Evolutionary conservation across 169 alveolate genomes (phyloP).

Genomic region (Plasmodium coatneyi): DNA sequence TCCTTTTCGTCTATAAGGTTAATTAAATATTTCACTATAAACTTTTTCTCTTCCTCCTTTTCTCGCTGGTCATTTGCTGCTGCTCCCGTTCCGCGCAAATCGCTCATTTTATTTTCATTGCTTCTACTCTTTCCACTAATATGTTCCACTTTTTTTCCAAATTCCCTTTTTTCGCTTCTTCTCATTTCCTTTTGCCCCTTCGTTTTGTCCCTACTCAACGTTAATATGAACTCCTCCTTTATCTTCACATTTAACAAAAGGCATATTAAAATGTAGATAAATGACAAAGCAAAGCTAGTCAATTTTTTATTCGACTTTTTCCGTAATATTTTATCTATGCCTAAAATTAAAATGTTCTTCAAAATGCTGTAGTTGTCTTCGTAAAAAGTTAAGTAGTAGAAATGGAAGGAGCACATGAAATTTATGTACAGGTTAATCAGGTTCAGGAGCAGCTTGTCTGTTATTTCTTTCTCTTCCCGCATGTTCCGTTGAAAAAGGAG

Average conservation of each 20-base stretch:
- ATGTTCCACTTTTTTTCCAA: neutral
- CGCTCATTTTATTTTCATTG: neutral
- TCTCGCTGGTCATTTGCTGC: neutral
- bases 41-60: neutral
- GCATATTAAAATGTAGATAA: slow-evolving; percentile 40
- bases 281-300: slow-evolving; percentile 45
- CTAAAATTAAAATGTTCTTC: slow-evolving; percentile 40
- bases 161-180: slow-evolving; percentile 18
- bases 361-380: slow-evolving; percentile 50
- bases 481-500: neutral
- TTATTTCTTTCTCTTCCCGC: slow-evolving; percentile 21
- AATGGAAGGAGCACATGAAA: slow-evolving; percentile 47
- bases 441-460: slow-evolving; percentile 31
- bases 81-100: neutral
- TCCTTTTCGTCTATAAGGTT: slow-evolving; percentile 30
- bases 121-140: neutral
- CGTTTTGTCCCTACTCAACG: neutral
- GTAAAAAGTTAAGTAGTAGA: slow-evolving; percentile 38
- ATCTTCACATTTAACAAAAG: slow-evolving; percentile 41
- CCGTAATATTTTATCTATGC: slow-evolving; percentile 25
- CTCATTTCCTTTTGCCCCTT: neutral
- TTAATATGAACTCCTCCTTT: slow-evolving; percentile 55
- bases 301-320: slow-evolving; percentile 40
- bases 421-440: slow-evolving; percentile 59
- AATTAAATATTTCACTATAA: slow-evolving; percentile 56